Percentiles rank a stretch among this genome's conserved stretches.
Conservation (phyloP, 306 rosid genomes). For the Senna siamea region DNA sequence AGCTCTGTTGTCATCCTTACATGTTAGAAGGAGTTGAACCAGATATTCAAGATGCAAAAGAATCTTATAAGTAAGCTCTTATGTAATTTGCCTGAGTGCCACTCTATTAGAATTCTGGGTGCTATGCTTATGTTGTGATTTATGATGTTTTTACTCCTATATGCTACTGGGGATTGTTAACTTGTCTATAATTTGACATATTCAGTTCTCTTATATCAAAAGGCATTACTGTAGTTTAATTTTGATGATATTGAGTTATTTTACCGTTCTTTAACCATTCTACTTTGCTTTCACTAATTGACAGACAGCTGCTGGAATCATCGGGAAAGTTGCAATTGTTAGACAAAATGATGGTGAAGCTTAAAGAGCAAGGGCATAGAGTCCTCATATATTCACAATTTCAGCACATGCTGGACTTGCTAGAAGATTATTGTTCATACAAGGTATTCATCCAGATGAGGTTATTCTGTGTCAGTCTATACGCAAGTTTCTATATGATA, state of each 20-base stretch:
- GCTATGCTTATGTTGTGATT: constrained; percentile 30
- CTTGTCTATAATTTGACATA: constrained; percentile 21
- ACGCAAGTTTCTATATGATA: constrained; percentile 27
- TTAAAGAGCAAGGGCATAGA: constrained; percentile 96
- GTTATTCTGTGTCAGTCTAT: constrained; percentile 31
- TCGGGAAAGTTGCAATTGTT: constrained; percentile 95
- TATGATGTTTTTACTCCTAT: constrained; percentile 27
- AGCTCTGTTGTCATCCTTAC: constrained; percentile 97
- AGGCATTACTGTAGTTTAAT: constrained; percentile 16
- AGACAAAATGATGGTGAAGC: constrained; percentile 98
- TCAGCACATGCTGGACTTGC: constrained; percentile 96
- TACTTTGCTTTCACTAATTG: constrained; percentile 17
- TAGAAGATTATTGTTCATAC: constrained; percentile 92
- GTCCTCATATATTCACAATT: constrained; percentile 97
- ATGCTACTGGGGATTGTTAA: background rate
- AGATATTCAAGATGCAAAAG: constrained; percentile 78
- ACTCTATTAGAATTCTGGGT: constrained; percentile 27
- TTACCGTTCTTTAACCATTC: constrained; percentile 9
- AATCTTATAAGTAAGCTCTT: constrained; percentile 68
- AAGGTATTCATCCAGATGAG: constrained; percentile 53
- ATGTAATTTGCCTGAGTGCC: constrained; percentile 23
- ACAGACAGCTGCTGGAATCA: constrained; percentile 86
- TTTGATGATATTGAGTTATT: constrained; percentile 1
- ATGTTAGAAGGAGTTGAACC: constrained; percentile 99
- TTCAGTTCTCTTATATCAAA: constrained; percentile 6